Conservation (phyloP, 1,284 basidiomycete genomes). For the Phaffia rhodozyma region DNA sequence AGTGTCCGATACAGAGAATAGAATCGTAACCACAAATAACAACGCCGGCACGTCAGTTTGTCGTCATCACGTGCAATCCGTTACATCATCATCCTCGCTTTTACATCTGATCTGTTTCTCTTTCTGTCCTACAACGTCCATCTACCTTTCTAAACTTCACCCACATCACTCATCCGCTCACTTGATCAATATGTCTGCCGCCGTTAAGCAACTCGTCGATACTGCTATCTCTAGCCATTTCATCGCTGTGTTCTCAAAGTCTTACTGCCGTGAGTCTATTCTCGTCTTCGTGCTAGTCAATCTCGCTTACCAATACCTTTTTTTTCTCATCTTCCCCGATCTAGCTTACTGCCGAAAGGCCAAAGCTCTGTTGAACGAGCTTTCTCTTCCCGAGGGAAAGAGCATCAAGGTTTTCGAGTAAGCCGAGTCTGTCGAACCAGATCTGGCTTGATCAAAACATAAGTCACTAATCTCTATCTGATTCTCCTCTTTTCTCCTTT, state of each 20-base stretch:
- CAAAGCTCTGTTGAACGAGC: constrained; percentile 44
- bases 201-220: constrained; percentile 11
- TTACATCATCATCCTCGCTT: constrained; percentile 3
- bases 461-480: not conserved
- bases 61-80: not conserved
- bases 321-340: not conserved
- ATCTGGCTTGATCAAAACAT: not conserved
- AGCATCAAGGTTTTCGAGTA: constrained; percentile 48
- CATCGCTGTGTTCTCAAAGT: constrained; percentile 58
- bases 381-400: constrained; percentile 41
- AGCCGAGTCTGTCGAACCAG: constrained; percentile 23
- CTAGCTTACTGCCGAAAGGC: constrained; percentile 43
- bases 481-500: constrained; percentile 29
- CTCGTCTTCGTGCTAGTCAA: not conserved
- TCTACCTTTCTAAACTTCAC: not conserved
- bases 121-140: not conserved
- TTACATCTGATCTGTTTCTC: not conserved
- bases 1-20: no score
- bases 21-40: no score
- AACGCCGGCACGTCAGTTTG: not conserved
- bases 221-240: constrained; percentile 6
- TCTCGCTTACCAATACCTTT: not conserved
- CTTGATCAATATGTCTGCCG: not conserved
- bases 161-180: not conserved
- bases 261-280: constrained; percentile 39